Conservation (phyloP, 768 basidiomycete genomes). For the Tricholoma hemisulphureum region DNA sequence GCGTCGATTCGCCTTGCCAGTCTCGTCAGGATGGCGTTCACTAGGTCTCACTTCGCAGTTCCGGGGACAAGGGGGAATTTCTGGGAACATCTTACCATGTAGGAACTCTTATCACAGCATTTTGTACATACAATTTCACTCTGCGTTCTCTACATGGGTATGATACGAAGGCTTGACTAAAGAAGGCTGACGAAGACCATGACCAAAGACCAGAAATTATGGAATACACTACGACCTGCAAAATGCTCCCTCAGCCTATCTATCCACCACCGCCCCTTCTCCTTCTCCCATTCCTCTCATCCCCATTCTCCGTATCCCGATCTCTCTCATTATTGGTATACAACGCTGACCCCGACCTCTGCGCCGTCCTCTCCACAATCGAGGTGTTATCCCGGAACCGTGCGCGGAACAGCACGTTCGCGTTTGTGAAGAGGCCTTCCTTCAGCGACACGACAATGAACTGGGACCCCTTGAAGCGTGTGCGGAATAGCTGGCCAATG, state of each 20-base stretch:
- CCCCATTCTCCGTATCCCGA: slow-evolving; percentile 29
- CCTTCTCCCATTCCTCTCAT: slow-evolving; percentile 29
- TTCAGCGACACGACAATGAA: slow-evolving; percentile 98
- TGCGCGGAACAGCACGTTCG: slow-evolving; percentile 92
- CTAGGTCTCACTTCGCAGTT: no score
- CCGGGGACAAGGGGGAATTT: no score
- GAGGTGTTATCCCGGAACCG: slow-evolving; percentile 93
- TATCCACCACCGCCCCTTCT: slow-evolving; percentile 28
- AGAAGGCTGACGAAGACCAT: no score
- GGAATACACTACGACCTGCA: background rate
- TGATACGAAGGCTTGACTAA: no score
- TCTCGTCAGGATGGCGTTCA: no score
- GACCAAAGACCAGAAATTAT: no score
- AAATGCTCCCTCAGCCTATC: background rate
- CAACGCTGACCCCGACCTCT: slow-evolving; percentile 55
- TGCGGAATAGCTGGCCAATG: slow-evolving; percentile 96
- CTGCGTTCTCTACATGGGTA: no score
- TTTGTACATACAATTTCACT: no score
- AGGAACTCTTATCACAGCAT: no score
- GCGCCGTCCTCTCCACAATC: slow-evolving; percentile 78
- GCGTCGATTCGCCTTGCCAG: no score
- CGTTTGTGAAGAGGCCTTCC: slow-evolving; percentile 96
- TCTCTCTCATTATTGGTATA: slow-evolving; percentile 34
- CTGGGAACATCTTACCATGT: no score
- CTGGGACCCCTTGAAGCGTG: slow-evolving; percentile 95